These are phyloP conservation scores for Eucalyptus sp. DNA, from an alignment of 345 rosid genomes.

Conservation along the genomic window DNA sequence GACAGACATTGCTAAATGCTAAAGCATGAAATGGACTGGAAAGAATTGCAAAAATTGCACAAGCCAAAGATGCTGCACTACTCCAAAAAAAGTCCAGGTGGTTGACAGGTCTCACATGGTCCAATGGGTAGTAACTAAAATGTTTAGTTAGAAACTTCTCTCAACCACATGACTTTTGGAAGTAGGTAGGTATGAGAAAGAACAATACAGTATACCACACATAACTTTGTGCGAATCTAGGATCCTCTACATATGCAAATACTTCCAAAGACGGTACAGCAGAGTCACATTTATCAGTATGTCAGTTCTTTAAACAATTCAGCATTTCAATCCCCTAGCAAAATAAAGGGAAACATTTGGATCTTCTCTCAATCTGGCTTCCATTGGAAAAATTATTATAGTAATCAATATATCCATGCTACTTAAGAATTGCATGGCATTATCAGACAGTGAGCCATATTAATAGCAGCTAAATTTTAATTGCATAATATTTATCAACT, in stretches of 20 bases:
- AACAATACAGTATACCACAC: background rate
- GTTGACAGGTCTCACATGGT: background rate
- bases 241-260: background rate
- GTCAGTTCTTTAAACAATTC: background rate
- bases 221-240: background rate
- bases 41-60: background rate
- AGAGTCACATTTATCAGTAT: background rate
- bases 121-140: background rate
- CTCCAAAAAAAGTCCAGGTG: background rate
- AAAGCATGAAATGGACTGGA: background rate
- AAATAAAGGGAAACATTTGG: background rate
- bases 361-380: background rate
- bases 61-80: background rate
- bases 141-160: background rate
- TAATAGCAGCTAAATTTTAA: background rate
- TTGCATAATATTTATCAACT: conserved; percentile 17
- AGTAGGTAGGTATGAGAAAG: background rate
- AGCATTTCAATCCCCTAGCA: background rate
- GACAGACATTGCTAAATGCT: background rate
- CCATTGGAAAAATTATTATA: background rate
- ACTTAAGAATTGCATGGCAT: background rate
- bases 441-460: background rate
- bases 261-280: background rate
- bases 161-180: background rate
- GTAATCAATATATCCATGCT: background rate